Evolutionary conservation across 768 basidiomycete genomes (phyloP).

Genomic region (Lyophyllum decastes): DNA sequence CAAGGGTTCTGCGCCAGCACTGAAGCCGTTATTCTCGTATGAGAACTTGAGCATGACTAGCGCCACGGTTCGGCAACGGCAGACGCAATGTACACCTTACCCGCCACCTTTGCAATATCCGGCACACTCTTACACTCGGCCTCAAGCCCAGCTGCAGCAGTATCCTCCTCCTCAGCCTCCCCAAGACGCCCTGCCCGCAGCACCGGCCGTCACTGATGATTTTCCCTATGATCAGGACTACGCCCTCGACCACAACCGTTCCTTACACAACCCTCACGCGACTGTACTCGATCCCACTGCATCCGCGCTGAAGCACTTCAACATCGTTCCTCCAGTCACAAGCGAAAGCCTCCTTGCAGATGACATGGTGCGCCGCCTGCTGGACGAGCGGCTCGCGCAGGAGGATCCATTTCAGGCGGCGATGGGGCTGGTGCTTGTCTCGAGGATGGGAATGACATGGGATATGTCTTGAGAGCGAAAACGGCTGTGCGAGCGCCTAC

Average conservation of each 20-base stretch:
- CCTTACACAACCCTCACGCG: neutral
- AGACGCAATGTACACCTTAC: neutral
- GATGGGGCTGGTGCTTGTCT: conserved; percentile 46
- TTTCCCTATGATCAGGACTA: neutral
- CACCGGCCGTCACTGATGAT: too few species aligned
- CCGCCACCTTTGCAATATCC: neutral
- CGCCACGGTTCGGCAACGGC: neutral
- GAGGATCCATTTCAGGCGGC: conserved; percentile 48
- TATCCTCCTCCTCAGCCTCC: too few species aligned
- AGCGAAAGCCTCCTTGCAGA: conserved; percentile 17
- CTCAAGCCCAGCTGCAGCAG: neutral
- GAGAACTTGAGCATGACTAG: neutral
- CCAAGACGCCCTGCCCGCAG: too few species aligned
- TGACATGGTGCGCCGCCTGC: conserved; percentile 30
- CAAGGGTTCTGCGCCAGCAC: neutral
- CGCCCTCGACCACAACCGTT: neutral
- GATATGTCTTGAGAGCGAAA: conserved; percentile 14
- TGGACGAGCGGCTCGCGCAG: conserved; percentile 32
- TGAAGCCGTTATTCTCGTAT: conserved; percentile 5
- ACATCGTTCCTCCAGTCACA: conserved; percentile 28
- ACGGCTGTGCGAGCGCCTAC: too few species aligned
- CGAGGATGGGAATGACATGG: conserved; percentile 38
- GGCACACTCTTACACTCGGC: neutral
- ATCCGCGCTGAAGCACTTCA: conserved; percentile 37
- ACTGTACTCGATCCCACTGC: conserved; percentile 21